A percentile compares a stretch with the other conserved stretches of the same genome.
These are phyloP conservation scores for Linnemannia exigua DNA, from an alignment of 192 early-diverging fungal genomes.

Conservation along the genomic window DNA sequence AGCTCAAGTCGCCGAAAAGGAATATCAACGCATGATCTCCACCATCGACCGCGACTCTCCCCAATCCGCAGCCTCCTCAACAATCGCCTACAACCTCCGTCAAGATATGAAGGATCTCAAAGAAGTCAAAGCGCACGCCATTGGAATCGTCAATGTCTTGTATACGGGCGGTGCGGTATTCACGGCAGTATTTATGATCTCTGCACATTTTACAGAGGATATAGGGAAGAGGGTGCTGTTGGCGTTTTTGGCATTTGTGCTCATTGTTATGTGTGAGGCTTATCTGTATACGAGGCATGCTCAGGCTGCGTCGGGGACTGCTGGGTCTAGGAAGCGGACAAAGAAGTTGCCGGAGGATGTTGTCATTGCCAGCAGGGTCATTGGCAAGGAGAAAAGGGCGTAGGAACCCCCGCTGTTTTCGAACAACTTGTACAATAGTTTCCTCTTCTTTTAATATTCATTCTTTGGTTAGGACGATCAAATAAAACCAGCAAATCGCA, in stretches of 20 bases:
- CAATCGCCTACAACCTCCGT: slow-evolving; percentile 22
- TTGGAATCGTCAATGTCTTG: slow-evolving; percentile 48
- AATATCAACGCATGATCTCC: slow-evolving; percentile 46
- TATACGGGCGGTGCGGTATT: slow-evolving; percentile 48
- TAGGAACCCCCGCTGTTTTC: background rate
- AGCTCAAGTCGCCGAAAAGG: slow-evolving; percentile 41
- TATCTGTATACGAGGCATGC: slow-evolving; percentile 45
- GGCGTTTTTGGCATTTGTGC: slow-evolving; percentile 36
- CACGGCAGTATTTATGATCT: slow-evolving; percentile 49
- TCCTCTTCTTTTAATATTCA: background rate
- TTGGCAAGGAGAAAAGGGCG: slow-evolving; percentile 18
- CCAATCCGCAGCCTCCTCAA: background rate
- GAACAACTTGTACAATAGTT: background rate
- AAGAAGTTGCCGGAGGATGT: slow-evolving; percentile 27
- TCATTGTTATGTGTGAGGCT: slow-evolving; percentile 49
- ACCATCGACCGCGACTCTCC: slow-evolving; percentile 12
- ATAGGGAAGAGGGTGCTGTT: slow-evolving; percentile 46
- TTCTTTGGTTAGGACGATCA: too few relatives aligned
- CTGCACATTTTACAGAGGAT: slow-evolving; percentile 44
- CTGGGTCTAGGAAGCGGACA: background rate
- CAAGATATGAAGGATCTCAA: slow-evolving; percentile 50
- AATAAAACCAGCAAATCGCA: background rate
- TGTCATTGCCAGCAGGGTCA: slow-evolving; percentile 10
- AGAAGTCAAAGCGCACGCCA: slow-evolving; percentile 37
- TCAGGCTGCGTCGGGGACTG: background rate